Percentiles rank a stretch among this genome's conserved stretches.
Evolutionary conservation across 2,329 filamentous ascomycete genomes (phyloP).

Genomic region (Penicillium frequentans): DNA sequence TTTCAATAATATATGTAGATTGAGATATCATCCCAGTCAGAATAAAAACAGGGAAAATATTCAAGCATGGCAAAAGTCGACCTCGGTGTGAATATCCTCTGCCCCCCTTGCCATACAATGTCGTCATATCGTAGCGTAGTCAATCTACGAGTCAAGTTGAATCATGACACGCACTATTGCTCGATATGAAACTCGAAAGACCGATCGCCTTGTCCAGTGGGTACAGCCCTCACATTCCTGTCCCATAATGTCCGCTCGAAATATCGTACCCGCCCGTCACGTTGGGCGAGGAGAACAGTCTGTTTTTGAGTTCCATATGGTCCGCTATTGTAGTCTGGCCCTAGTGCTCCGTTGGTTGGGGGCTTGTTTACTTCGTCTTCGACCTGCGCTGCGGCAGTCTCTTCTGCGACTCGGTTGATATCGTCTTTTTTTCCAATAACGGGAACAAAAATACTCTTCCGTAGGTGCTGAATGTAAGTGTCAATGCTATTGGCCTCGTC

Average conservation of each 20-base stretch:
- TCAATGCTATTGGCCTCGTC: conserved; percentile 50
- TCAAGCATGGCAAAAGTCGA: not conserved
- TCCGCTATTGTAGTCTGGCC: conserved; percentile 43
- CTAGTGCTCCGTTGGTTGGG: conserved; percentile 23
- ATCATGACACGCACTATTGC: conserved; percentile 4
- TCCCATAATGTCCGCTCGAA: conserved; percentile 64
- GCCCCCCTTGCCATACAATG: not conserved
- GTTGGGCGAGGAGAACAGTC: conserved; percentile 59
- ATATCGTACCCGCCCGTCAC: conserved; percentile 58
- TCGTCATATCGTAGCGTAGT: conserved; percentile 7
- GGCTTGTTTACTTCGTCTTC: conserved; percentile 22
- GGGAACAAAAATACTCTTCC: conserved; percentile 63
- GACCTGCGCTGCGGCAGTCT: conserved; percentile 33
- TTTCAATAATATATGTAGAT: conserved; percentile 6
- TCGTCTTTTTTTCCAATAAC: conserved; percentile 51
- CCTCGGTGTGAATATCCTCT: not conserved
- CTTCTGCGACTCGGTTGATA: conserved; percentile 33
- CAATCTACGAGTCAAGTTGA: not conserved
- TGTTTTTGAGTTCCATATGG: conserved; percentile 67
- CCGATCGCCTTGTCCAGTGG: conserved; percentile 48
- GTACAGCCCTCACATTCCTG: conserved; percentile 49
- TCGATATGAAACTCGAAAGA: conserved; percentile 38
- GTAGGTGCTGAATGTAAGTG: conserved; percentile 56
- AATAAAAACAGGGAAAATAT: not conserved
- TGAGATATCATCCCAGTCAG: not conserved